A percentile compares a stretch with the other conserved stretches of the same genome.
Evolutionary conservation across 1,139 yeast genomes (phyloP).

Genomic region (Debaryomycetaceae sp.): DNA sequence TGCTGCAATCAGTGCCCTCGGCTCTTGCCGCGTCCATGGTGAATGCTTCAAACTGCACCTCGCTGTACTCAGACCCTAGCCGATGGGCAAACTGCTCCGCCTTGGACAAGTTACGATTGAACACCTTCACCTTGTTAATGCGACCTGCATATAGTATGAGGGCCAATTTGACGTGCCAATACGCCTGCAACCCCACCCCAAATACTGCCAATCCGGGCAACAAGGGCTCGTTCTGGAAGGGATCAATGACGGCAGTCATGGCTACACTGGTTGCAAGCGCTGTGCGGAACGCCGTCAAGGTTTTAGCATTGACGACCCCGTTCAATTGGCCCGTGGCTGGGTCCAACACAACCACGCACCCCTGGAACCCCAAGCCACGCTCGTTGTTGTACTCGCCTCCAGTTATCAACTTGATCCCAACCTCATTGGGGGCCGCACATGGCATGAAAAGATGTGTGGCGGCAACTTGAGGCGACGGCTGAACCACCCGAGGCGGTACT

Average conservation of each 20-base stretch:
- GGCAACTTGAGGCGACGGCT: conserved; percentile 20
- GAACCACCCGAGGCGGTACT: conserved; percentile 33
- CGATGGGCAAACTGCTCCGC: conserved; percentile 27
- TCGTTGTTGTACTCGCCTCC: conserved; percentile 40
- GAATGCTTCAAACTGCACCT: conserved; percentile 17
- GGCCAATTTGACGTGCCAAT: conserved; percentile 57
- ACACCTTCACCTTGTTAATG: conserved; percentile 37
- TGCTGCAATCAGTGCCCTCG: conserved; percentile 27
- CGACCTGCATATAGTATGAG: conserved; percentile 33
- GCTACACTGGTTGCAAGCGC: conserved; percentile 57
- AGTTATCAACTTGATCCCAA: conserved; percentile 44
- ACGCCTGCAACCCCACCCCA: conserved; percentile 68
- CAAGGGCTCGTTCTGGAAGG: conserved; percentile 10
- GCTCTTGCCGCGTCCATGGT: conserved; percentile 7
- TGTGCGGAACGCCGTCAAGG: conserved; percentile 65
- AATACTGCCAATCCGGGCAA: conserved; percentile 38
- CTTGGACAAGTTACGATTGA: conserved; percentile 43
- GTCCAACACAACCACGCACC: conserved; percentile 50
- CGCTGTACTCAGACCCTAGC: conserved; percentile 23
- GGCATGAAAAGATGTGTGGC: conserved; percentile 63
- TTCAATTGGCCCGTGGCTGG: conserved; percentile 45
- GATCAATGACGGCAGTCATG: conserved; percentile 31
- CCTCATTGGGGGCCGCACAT: conserved; percentile 45
- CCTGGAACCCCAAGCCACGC: conserved; percentile 43
- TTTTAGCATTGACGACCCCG: conserved; percentile 56